Evolutionary conservation across 2,329 filamentous ascomycete species (phyloP).

Genomic region (Penicillium sp.): DNA sequence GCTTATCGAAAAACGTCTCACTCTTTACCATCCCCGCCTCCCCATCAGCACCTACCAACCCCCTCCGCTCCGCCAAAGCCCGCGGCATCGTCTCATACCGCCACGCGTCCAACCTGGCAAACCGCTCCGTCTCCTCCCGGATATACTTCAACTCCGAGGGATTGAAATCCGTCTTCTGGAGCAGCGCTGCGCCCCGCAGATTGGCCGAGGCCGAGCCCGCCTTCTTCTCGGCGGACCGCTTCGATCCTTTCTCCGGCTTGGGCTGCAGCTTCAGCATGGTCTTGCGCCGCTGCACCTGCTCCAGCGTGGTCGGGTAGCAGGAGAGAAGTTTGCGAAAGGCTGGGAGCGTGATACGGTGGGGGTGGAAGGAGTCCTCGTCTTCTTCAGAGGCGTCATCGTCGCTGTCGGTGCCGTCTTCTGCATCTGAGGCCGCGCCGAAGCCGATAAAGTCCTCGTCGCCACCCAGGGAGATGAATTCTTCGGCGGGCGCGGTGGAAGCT

Average conservation of each 20-base stretch:
- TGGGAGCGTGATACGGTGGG: slow-evolving; percentile 23
- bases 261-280: slow-evolving; percentile 18
- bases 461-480: slow-evolving; percentile 3
- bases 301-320: slow-evolving; percentile 28
- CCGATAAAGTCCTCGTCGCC: slow-evolving; percentile 2
- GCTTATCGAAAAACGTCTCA: too few relatives aligned
- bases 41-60: slow-evolving; percentile 11
- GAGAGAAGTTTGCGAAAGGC: slow-evolving; percentile 30
- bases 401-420: neutral
- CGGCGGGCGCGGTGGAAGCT: neutral
- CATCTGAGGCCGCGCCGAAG: neutral
- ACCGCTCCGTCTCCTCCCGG: slow-evolving; percentile 24
- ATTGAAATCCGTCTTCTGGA: slow-evolving; percentile 3
- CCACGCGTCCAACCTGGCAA: slow-evolving; percentile 37
- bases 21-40: slow-evolving; percentile 30
- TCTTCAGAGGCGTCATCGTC: slow-evolving; percentile 2
- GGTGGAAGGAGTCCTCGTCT: slow-evolving; percentile 19
- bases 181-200: neutral
- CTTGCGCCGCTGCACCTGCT: slow-evolving; percentile 26
- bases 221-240: slow-evolving; percentile 11
- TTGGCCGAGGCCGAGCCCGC: neutral
- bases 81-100: slow-evolving; percentile 38
- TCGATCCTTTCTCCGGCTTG: slow-evolving; percentile 22
- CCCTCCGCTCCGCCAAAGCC: slow-evolving; percentile 19
- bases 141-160: slow-evolving; percentile 13